A percentile compares a stretch with the other conserved stretches of the same genome.
These are phyloP conservation scores for Corymbia citriodora DNA, from an alignment of 441 rosid species.

Conservation along the genomic window DNA sequence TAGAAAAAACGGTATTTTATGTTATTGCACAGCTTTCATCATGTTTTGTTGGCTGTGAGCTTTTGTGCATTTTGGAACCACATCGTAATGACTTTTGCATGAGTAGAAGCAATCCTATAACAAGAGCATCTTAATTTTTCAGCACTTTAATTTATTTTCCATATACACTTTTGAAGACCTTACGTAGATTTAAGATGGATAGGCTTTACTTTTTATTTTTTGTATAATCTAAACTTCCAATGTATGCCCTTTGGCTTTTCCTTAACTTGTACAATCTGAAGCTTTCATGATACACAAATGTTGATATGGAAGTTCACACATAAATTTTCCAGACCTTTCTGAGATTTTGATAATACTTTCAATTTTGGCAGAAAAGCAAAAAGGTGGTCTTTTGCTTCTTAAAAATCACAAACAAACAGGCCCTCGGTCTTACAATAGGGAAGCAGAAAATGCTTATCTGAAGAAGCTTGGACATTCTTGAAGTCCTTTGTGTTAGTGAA, in stretches of 20 bases:
- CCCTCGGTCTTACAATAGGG: background rate
- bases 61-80: background rate
- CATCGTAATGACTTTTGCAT: background rate
- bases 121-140: background rate
- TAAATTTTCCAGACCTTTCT: background rate
- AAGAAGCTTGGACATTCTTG: background rate
- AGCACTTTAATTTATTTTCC: background rate
- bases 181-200: background rate
- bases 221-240: background rate
- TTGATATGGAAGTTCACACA: background rate
- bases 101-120: background rate
- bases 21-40: background rate
- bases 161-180: background rate
- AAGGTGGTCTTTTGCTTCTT: background rate
- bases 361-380: background rate
- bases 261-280: background rate
- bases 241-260: background rate
- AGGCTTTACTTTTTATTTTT: background rate
- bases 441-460: background rate
- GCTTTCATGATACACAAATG: background rate
- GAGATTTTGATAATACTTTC: background rate
- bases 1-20: background rate
- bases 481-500: background rate
- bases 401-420: background rate
- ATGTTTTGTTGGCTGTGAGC: background rate